Evolutionary conservation across 2,329 filamentous ascomycete genomes (phyloP), one percentile per base, ranked within the genome.

Genomic region (Phoma sp.): DNA sequence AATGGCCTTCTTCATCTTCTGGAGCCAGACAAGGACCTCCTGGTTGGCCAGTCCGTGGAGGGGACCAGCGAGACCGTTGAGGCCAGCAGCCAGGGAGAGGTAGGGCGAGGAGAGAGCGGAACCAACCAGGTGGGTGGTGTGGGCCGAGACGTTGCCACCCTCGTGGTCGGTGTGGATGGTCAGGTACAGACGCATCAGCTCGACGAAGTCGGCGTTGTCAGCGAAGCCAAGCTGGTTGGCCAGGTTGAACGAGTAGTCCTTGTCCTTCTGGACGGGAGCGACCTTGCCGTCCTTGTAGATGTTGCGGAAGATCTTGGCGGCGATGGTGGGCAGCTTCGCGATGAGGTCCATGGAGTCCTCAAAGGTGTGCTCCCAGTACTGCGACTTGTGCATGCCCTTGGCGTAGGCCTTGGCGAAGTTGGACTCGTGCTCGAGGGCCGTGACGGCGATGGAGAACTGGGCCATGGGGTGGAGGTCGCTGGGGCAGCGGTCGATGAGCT

Each of bases 271-370:
- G 78, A 96, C 87, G 51, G 92, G 79, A 58, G 92, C 91, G 68
- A 99, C 94, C 89, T 98, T 98, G 83, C 95, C 95, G 76, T 96
- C 95, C 88, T 98, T 97, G 91, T 96, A 99, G 79, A 98, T 89
- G 80, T 99, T 99, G 85, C 96, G 95, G 89, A 99, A 99, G 86
- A 99, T 99, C 83, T 92, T 92, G 63, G 95, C 85, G 64, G 95
- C 95, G 74, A 99, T 97, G 78, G 92, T 97, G 77, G 95, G 95
- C 72, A 99, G 91, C 89, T 98, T 98, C 76, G 95, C 95, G 78
- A 99, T 99, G 78, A 99, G 85, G 82, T 99, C 94, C 94, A 99
- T 98, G 61, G 93, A 95, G 83, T 99, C 95, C 87, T 99, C 95
- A 75, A 96, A 99, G 71, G 93, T 97, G 86, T 98, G 93, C 81